phyloP scores from a whole-genome alignment of 345 rosid species.

The Alliaria petiolata region DNA sequence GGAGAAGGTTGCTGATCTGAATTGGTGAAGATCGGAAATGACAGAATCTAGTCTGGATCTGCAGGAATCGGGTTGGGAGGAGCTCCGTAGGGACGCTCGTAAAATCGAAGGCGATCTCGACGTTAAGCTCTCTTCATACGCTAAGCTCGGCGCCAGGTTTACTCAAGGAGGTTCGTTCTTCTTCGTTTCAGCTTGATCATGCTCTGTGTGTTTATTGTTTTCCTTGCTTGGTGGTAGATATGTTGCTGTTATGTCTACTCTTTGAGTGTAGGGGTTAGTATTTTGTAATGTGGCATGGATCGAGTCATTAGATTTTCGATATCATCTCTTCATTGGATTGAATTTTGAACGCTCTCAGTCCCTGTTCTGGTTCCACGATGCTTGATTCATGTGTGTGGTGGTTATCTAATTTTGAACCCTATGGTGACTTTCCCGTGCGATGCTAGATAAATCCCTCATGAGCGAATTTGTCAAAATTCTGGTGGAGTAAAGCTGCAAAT shows the following conservation, averaged over 20 bases:
- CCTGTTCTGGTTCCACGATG: neutral
- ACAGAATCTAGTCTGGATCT: slow-evolving; percentile 70
- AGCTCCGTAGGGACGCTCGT: slow-evolving; percentile 84
- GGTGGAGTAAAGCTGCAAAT: neutral
- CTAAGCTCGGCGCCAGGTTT: slow-evolving; percentile 92
- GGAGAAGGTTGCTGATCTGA: slow-evolving; percentile 24
- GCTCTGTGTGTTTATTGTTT: neutral
- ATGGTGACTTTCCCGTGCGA: neutral
- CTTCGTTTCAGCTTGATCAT: slow-evolving; percentile 19
- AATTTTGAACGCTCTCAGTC: neutral
- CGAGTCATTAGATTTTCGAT: neutral
- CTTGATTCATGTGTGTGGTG: neutral
- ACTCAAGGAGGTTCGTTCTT: slow-evolving; percentile 68
- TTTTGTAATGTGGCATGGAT: slow-evolving; percentile 9
- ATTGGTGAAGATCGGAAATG: slow-evolving; percentile 44
- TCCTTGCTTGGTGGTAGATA: neutral
- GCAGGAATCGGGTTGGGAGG: slow-evolving; percentile 99
- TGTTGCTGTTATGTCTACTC: neutral
- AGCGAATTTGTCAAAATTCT: neutral
- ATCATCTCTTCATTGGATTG: neutral
- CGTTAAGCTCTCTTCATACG: slow-evolving; percentile 94
- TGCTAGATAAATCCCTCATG: neutral
- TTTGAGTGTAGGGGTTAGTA: neutral
- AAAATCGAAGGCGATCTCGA: slow-evolving; percentile 98
- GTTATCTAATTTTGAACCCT: neutral